A percentile compares a stretch with the other conserved stretches of the same genome.
phyloP scores from a whole-genome alignment of 2,329 filamentous ascomycete genomes.

The Laburnicola sp. region DNA sequence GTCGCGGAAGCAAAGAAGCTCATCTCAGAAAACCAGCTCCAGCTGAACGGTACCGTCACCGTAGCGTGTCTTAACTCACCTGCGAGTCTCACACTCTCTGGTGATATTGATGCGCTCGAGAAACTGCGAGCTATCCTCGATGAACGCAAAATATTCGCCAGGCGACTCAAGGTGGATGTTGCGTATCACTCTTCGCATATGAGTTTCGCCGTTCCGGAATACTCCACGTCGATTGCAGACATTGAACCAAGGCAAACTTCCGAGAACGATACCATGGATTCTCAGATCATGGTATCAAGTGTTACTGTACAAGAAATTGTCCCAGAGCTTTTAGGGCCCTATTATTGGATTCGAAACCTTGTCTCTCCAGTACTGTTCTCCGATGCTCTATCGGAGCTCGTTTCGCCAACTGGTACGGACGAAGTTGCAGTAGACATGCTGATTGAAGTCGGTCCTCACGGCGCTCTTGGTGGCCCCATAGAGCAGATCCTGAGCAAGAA shows the following conservation, averaged over 20 bases:
- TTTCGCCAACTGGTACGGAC: background rate
- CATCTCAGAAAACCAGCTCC: slow-evolving; percentile 10
- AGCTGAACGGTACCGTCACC: slow-evolving; percentile 21
- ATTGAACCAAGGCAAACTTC: slow-evolving; percentile 4
- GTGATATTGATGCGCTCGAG: slow-evolving; percentile 45
- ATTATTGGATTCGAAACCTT: slow-evolving; percentile 45
- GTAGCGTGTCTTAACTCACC: slow-evolving; percentile 47
- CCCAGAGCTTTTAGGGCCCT: slow-evolving; percentile 37
- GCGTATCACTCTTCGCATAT: slow-evolving; percentile 53
- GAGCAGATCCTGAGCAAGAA: slow-evolving; percentile 1
- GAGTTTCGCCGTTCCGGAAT: no score
- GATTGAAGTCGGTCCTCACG: slow-evolving; percentile 12
- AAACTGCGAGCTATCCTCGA: slow-evolving; percentile 38
- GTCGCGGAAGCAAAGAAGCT: slow-evolving; percentile 9
- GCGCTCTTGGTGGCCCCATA: slow-evolving; percentile 4
- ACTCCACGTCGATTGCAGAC: slow-evolving; percentile 20
- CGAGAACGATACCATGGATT: background rate
- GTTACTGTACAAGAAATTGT: slow-evolving; percentile 3
- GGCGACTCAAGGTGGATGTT: slow-evolving; percentile 46
- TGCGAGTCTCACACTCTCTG: slow-evolving; percentile 50
- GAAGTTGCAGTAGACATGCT: slow-evolving; percentile 1
- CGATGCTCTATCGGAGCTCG: slow-evolving; percentile 12
- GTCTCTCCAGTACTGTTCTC: slow-evolving; percentile 19
- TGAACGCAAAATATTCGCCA: slow-evolving; percentile 44
- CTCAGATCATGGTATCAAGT: slow-evolving; percentile 3